Evolutionary conservation across 345 rosid species (phyloP).

Genomic region (Stellera chamaejasme): DNA sequence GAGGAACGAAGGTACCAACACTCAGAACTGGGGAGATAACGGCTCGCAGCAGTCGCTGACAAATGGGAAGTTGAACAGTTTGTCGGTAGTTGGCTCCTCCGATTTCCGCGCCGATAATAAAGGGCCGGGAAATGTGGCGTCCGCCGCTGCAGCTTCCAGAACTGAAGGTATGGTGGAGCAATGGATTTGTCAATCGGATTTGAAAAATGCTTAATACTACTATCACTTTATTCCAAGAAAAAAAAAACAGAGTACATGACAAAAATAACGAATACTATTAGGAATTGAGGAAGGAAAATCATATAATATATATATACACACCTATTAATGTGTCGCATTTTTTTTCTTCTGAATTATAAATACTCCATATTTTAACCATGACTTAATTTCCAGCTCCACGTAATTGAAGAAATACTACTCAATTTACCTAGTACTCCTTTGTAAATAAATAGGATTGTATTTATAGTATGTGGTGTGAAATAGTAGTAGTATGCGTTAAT

Average conservation of each 20-base stretch:
- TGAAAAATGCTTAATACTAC: conserved; percentile 11
- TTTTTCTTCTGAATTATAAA: too few relatives aligned
- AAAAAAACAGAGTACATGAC: background rate
- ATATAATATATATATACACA: too few relatives aligned
- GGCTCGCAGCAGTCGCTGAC: conserved; percentile 15
- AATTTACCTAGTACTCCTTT: too few relatives aligned
- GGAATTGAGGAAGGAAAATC: background rate
- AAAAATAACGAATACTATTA: background rate
- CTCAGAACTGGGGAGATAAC: conserved; percentile 18
- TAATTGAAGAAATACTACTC: too few relatives aligned
- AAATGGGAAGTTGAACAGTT: conserved; percentile 26
- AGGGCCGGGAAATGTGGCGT: conserved; percentile 23
- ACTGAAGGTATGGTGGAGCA: conserved; percentile 69
- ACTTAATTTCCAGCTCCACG: too few relatives aligned
- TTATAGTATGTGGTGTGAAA: too few relatives aligned
- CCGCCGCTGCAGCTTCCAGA: conserved; percentile 15
- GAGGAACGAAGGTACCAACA: conserved; percentile 10
- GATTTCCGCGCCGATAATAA: conserved; percentile 26
- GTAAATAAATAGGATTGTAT: too few relatives aligned
- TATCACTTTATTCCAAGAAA: background rate
- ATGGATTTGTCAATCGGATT: conserved; percentile 88
- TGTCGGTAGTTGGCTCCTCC: conserved; percentile 19
- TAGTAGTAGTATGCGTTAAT: too few relatives aligned
- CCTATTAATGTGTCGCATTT: too few relatives aligned
- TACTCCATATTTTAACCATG: too few relatives aligned